Conservation (phyloP, 257 asterid species). For the Lycium ferocissimum region DNA sequence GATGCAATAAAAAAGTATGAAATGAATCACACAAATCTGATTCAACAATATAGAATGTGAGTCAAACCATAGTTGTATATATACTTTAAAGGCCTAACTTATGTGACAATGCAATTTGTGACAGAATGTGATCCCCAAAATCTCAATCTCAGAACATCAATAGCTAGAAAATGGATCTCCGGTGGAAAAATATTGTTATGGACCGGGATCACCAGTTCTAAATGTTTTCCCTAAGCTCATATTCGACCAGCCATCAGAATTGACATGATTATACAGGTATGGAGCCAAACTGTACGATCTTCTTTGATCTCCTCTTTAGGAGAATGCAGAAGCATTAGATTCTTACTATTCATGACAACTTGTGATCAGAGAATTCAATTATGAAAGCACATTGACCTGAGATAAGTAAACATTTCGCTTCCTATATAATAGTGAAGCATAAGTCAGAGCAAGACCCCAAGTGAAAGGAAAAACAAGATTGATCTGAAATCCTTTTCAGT, state of each 20-base stretch:
- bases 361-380: neutral
- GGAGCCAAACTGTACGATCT: neutral
- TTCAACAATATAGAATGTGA: neutral
- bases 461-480: neutral
- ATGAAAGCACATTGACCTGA: neutral
- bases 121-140: neutral
- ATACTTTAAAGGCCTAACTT: neutral
- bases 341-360: neutral
- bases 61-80: neutral
- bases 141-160: neutral
- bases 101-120: neutral
- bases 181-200: neutral
- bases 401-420: neutral
- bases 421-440: neutral
- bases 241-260: constrained; percentile 9
- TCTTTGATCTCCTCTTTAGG: neutral
- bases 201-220: neutral
- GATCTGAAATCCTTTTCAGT: neutral
- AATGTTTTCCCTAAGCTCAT: neutral
- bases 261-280: neutral
- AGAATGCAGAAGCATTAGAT: constrained; percentile 8
- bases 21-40: neutral
- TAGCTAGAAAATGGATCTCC: neutral
- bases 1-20: neutral
- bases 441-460: neutral